A percentile compares a stretch with the other conserved stretches of the same genome.
phyloP scores from a whole-genome alignment of 495 filamentous ascomycete genomes.

The Penicillium coffeae region DNA sequence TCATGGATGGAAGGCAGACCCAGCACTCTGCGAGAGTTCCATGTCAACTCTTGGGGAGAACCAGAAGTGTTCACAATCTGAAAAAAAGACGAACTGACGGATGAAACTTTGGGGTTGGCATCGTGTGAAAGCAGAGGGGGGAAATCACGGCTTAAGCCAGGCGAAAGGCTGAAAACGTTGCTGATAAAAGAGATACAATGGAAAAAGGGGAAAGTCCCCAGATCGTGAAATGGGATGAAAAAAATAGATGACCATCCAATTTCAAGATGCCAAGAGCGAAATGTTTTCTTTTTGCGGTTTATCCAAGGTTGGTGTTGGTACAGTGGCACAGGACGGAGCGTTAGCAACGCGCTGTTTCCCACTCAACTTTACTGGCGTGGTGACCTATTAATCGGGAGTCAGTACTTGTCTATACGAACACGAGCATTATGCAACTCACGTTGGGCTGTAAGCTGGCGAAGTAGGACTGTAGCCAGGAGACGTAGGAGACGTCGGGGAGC shows the following conservation, averaged over 20 bases:
- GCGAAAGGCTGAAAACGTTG: slow-evolving; percentile 20
- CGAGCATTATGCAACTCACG: slow-evolving; percentile 26
- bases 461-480: slow-evolving; percentile 58
- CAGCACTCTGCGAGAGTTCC: neutral
- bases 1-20: neutral
- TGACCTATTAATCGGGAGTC: slow-evolving; percentile 38
- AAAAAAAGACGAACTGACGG: slow-evolving; percentile 12
- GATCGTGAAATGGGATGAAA: slow-evolving; percentile 23
- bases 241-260: slow-evolving; percentile 39
- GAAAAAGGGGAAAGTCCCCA: slow-evolving; percentile 27
- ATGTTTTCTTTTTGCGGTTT: slow-evolving; percentile 38
- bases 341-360: slow-evolving; percentile 16
- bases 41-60: slow-evolving; percentile 15
- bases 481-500: slow-evolving; percentile 56
- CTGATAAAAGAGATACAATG: slow-evolving; percentile 28
- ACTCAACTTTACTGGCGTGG: slow-evolving; percentile 41
- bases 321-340: slow-evolving; percentile 35
- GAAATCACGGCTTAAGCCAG: slow-evolving; percentile 13
- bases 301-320: slow-evolving; percentile 38
- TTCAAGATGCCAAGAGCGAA: slow-evolving; percentile 37
- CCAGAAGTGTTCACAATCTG: slow-evolving; percentile 24
- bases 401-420: slow-evolving; percentile 6
- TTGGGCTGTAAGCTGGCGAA: slow-evolving; percentile 46
- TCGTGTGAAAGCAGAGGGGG: slow-evolving; percentile 2
- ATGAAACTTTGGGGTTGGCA: slow-evolving; percentile 10